Evolutionary conservation across 441 rosid genomes (phyloP).

Genomic region (Pelargonium australe): DNA sequence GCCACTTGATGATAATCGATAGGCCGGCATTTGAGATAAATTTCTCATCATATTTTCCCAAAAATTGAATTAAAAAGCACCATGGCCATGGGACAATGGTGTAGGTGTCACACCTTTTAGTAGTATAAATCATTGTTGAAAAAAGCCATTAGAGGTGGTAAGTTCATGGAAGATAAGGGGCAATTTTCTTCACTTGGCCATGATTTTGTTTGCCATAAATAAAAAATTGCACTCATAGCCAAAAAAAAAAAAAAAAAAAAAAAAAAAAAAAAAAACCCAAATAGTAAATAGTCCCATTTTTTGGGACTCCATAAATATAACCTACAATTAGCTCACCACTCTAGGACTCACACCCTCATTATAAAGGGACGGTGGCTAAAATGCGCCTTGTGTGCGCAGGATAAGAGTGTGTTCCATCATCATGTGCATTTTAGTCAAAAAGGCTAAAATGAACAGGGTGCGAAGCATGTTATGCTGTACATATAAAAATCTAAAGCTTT

Average conservation of each 20-base stretch:
- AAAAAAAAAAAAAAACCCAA: neutral
- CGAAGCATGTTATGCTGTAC: neutral
- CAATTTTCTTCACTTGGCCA: constrained; percentile 41
- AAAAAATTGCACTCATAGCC: constrained; percentile 43
- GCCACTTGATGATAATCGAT: too few relatives aligned
- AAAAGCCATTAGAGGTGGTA: constrained; percentile 28
- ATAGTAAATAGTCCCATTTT: neutral
- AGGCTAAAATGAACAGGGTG: constrained; percentile 24
- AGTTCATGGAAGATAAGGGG: constrained; percentile 47
- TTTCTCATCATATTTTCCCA: too few relatives aligned
- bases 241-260: neutral
- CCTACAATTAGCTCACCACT: neutral
- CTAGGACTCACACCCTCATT: neutral
- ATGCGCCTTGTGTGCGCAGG: constrained; percentile 18
- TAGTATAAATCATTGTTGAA: constrained; percentile 41
- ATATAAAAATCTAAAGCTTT: neutral
- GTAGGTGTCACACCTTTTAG: constrained; percentile 36
- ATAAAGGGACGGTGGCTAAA: neutral
- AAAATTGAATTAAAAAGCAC: too few relatives aligned
- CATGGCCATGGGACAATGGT: constrained; percentile 16
- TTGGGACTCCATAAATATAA: neutral
- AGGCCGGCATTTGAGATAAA: too few relatives aligned
- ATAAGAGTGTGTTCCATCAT: constrained; percentile 9
- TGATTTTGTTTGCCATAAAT: constrained; percentile 86
- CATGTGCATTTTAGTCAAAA: constrained; percentile 15